Evolutionary conservation across 2,329 filamentous ascomycete species (phyloP).

Genomic region (Paraphaeosphaeria sporulosa): DNA sequence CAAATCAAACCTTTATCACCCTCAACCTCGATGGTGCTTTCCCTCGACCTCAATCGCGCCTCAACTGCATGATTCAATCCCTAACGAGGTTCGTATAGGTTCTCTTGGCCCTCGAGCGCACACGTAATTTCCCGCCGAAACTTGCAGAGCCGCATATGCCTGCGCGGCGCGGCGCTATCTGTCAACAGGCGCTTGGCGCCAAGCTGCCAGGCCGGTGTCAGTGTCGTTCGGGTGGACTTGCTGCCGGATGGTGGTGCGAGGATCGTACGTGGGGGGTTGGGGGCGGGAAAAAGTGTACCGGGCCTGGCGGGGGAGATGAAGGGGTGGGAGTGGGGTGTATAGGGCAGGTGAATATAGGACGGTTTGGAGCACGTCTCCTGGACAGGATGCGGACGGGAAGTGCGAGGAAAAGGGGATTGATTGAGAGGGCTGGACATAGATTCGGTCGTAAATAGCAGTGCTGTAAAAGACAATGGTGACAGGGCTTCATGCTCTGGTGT

Average conservation of each 20-base stretch:
- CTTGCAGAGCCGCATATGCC: background rate
- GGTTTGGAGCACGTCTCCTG: no score
- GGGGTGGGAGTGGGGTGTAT: no score
- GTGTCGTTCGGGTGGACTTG: background rate
- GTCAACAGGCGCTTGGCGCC: background rate
- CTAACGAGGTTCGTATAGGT: background rate
- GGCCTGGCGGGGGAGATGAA: no score
- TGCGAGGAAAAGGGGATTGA: no score
- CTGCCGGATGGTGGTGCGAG: background rate
- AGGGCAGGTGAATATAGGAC: no score
- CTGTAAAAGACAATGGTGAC: no score
- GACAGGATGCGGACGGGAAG: no score
- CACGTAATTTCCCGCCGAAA: background rate
- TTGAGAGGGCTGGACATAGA: no score
- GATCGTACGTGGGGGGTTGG: background rate
- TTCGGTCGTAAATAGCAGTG: no score
- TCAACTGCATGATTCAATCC: background rate
- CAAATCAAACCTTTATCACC: background rate
- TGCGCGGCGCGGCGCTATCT: background rate
- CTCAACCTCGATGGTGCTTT: background rate
- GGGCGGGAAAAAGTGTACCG: background rate
- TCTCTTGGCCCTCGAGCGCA: background rate
- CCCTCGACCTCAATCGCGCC: background rate
- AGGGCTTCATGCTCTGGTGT: no score
- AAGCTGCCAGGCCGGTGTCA: background rate